Evolutionary conservation across 2,329 filamentous ascomycete genomes (phyloP).

Genomic region (Aschersonia sp.): DNA sequence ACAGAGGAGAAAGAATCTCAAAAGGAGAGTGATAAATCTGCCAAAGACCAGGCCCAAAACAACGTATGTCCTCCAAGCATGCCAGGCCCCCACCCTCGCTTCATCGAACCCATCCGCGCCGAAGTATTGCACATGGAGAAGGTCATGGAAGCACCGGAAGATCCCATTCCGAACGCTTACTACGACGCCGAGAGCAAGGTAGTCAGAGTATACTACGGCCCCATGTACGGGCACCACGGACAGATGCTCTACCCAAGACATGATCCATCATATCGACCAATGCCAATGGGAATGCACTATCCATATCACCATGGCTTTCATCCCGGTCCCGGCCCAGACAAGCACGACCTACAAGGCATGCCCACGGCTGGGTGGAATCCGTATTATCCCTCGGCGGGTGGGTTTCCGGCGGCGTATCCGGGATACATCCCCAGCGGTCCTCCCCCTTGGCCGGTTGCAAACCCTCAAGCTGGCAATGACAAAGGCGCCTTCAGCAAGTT

Average conservation of each 20-base stretch:
- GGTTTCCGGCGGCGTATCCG: background rate
- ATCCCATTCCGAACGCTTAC: slow-evolving; percentile 45
- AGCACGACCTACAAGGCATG: slow-evolving; percentile 13
- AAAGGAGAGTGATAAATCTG: too few species aligned
- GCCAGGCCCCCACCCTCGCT: slow-evolving; percentile 19
- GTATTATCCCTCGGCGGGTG: background rate
- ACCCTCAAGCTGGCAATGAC: background rate
- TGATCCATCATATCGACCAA: slow-evolving; percentile 12
- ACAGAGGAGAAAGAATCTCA: too few species aligned
- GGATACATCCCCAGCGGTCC: background rate
- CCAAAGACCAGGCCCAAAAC: slow-evolving; percentile 6
- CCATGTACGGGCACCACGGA: slow-evolving; percentile 36
- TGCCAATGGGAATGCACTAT: slow-evolving; percentile 28
- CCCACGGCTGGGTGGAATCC: slow-evolving; percentile 8
- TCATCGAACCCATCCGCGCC: slow-evolving; percentile 31
- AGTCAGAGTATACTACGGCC: slow-evolving; percentile 42
- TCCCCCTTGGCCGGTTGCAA: background rate
- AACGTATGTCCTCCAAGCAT: slow-evolving; percentile 13
- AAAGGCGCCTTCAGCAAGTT: slow-evolving; percentile 6
- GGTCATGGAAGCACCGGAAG: slow-evolving; percentile 33
- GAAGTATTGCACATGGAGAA: slow-evolving; percentile 41
- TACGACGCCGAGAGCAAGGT: slow-evolving; percentile 37
- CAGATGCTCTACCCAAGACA: slow-evolving; percentile 29
- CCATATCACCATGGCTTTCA: slow-evolving; percentile 26
- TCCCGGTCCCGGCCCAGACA: slow-evolving; percentile 1